These are phyloP conservation scores for Crataegus laevigata DNA, from an alignment of 306 rosid genomes.

Conservation along the genomic window DNA sequence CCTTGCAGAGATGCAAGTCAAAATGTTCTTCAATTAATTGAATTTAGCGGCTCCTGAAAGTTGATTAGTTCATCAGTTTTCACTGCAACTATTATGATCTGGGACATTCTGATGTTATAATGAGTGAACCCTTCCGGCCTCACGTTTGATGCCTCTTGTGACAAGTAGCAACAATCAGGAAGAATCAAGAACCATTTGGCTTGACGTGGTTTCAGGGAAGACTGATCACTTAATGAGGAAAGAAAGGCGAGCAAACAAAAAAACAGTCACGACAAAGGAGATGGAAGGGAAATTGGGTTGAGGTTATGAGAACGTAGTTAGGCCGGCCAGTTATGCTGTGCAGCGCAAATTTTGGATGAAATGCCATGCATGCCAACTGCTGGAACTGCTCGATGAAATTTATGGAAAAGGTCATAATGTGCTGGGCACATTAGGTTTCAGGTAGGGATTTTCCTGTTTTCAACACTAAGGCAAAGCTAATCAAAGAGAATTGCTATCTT, in stretches of 20 bases:
- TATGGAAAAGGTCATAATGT: neutral
- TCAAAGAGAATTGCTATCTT: neutral
- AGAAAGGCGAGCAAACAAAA: neutral
- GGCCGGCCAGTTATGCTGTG: neutral
- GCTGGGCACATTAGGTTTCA: neutral
- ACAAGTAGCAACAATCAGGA: neutral
- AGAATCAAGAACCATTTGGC: neutral
- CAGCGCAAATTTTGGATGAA: neutral
- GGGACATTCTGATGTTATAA: neutral
- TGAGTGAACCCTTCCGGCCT: neutral
- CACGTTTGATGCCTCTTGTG: neutral
- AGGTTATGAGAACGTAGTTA: neutral
- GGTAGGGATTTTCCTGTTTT: neutral
- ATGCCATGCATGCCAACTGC: neutral
- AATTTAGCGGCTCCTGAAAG: slow-evolving; percentile 24
- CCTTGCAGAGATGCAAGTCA: slow-evolving; percentile 21
- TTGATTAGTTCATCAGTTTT: slow-evolving; percentile 12
- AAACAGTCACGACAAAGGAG: neutral
- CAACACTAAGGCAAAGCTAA: neutral
- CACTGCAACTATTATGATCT: neutral
- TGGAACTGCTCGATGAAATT: neutral
- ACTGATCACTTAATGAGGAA: neutral
- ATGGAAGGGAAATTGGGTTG: neutral
- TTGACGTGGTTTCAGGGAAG: neutral
- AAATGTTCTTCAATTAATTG: slow-evolving; percentile 26